A percentile compares a stretch with the other conserved stretches of the same genome.
Evolutionary conservation across 257 asterid genomes (phyloP).

Genomic region (Solanum chmielewskii): DNA sequence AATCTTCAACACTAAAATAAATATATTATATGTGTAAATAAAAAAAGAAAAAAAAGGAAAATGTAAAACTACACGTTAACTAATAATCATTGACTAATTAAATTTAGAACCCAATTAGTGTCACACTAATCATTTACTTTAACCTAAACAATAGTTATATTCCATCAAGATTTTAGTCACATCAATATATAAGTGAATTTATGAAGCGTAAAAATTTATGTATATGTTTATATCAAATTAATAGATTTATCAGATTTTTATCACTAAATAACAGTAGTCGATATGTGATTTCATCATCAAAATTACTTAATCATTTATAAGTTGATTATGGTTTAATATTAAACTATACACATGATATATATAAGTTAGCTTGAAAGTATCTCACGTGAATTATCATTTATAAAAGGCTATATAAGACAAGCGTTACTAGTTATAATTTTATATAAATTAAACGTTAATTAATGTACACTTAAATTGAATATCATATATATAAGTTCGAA

Average conservation of each 20-base stretch:
- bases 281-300: too few relatives aligned
- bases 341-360: not conserved
- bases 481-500: too few relatives aligned
- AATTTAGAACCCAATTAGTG: not conserved
- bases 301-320: too few relatives aligned
- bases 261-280: not conserved
- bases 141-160: not conserved
- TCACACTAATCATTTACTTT: not conserved
- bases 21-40: not conserved
- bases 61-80: not conserved
- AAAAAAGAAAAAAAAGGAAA: not conserved
- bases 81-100: not conserved
- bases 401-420: too few relatives aligned
- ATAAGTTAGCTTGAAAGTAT: too few relatives aligned
- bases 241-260: too few relatives aligned
- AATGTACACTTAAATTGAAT: too few relatives aligned
- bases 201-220: fast-evolving
- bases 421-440: too few relatives aligned
- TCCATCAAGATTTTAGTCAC: not conserved
- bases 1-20: not conserved
- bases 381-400: not conserved
- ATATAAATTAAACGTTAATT: too few relatives aligned
- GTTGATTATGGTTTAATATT: not conserved
- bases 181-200: not conserved
- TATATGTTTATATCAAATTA: too few relatives aligned